Conservation (phyloP, 306 rosid species). For the Corylus avellana region DNA sequence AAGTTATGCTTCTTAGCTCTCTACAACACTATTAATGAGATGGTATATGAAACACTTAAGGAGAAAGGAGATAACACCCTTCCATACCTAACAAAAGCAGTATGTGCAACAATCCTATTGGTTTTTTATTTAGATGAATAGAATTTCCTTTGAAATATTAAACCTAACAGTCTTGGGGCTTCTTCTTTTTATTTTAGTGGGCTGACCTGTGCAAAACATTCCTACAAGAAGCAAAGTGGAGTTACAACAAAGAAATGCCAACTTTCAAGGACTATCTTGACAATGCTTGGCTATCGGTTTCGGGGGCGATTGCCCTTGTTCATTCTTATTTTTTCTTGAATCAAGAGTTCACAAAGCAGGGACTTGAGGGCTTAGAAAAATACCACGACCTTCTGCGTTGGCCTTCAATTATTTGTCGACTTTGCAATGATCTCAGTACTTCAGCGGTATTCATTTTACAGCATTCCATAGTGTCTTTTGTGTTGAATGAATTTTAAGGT, state of each 20-base stretch:
- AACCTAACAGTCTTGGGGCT: not conserved
- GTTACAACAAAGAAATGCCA: constrained; percentile 33
- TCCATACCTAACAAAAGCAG: constrained; percentile 51
- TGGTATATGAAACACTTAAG: constrained; percentile 41
- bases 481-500: not conserved
- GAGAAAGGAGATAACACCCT: constrained; percentile 40
- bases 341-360: constrained; percentile 36
- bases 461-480: not conserved
- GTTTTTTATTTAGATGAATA: not conserved
- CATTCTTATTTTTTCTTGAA: constrained; percentile 46
- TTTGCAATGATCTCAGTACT: constrained; percentile 60
- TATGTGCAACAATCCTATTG: not conserved
- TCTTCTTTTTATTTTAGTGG: constrained; percentile 39
- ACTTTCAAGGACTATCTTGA: constrained; percentile 43
- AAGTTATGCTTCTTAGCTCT: constrained; percentile 61
- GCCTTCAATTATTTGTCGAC: constrained; percentile 54
- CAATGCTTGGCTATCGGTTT: constrained; percentile 51
- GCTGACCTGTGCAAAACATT: constrained; percentile 55
- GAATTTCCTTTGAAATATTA: no score
- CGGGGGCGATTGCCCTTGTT: constrained; percentile 32
- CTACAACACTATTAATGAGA: constrained; percentile 58
- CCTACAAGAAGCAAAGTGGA: constrained; percentile 54
- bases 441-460: constrained; percentile 28
- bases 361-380: constrained; percentile 31
- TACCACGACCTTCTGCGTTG: constrained; percentile 30